Evolutionary conservation across 352 stramenopile species (phyloP).

Genomic region (Phytophthora syringae): DNA sequence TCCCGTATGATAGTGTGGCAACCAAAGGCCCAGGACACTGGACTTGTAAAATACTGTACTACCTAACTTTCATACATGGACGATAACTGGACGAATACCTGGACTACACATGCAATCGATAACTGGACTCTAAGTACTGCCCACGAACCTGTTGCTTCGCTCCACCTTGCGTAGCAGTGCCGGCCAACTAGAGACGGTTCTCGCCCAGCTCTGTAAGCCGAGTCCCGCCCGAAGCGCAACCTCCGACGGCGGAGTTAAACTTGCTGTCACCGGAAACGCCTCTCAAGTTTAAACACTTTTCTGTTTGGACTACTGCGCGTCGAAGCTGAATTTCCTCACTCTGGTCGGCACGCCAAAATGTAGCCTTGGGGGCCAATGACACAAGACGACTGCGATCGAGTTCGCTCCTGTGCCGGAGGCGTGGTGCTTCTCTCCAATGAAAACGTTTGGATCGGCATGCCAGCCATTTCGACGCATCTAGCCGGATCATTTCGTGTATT

Average conservation of each 20-base stretch:
- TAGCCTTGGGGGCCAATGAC: not conserved
- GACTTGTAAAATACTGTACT: no score
- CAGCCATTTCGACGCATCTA: not conserved
- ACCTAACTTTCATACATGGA: no score
- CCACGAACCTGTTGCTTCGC: no score
- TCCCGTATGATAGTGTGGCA: no score
- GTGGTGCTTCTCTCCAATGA: constrained; percentile 16
- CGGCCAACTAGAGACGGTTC: constrained; percentile 3
- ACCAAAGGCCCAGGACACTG: no score
- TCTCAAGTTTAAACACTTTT: constrained; percentile 6
- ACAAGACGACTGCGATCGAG: not conserved
- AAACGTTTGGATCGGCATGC: not conserved
- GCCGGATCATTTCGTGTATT: constrained; percentile 4
- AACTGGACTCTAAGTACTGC: no score
- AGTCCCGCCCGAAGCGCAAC: no score
- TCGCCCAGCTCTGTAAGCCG: constrained; percentile 7
- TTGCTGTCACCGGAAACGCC: not conserved
- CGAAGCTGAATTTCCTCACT: not conserved
- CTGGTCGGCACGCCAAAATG: constrained; percentile 11
- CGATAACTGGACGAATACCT: no score
- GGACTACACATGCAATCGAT: no score
- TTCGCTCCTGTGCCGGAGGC: not conserved
- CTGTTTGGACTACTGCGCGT: constrained; percentile 6
- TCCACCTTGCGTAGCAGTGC: not conserved
- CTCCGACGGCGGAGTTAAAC: not conserved